Conservation (phyloP, 1,284 basidiomycete genomes). For the Ceratobasidium sp. region DNA sequence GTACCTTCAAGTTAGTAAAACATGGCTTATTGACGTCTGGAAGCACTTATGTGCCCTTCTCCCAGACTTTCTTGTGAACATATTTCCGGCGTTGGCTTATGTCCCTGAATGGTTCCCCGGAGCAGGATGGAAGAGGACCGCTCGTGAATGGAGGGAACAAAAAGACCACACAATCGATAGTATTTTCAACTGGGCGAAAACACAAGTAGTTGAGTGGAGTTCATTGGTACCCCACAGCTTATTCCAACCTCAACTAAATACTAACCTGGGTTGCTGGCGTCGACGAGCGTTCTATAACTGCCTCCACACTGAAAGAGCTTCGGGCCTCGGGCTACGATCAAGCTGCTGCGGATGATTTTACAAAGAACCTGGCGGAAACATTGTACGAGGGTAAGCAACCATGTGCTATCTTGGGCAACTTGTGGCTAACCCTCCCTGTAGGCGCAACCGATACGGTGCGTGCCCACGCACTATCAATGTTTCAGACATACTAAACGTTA, state of each 20-base stretch:
- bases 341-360: slow-evolving; percentile 9
- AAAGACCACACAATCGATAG: slow-evolving; percentile 2
- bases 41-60: no score
- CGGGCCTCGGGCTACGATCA: neutral
- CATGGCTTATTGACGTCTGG: neutral
- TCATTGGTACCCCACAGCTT: neutral
- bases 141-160: slow-evolving; percentile 1
- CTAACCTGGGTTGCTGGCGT: neutral
- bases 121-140: slow-evolving; percentile 15
- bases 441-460: slow-evolving; percentile 44
- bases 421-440: neutral
- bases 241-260: neutral
- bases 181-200: slow-evolving; percentile 20
- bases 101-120: slow-evolving; percentile 28
- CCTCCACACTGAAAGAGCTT: slow-evolving; percentile 8
- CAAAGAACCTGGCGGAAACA: neutral
- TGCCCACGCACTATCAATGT: neutral
- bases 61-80: slow-evolving; percentile 32
- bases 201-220: slow-evolving; percentile 9
- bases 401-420: neutral
- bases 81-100: slow-evolving; percentile 2
- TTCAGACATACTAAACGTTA: neutral
- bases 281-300: slow-evolving; percentile 24
- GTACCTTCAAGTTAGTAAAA: slow-evolving; percentile 5
- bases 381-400: slow-evolving; percentile 10